Conservation (phyloP, 192 early-diverging fungal species). For the Mortierella alpina region DNA sequence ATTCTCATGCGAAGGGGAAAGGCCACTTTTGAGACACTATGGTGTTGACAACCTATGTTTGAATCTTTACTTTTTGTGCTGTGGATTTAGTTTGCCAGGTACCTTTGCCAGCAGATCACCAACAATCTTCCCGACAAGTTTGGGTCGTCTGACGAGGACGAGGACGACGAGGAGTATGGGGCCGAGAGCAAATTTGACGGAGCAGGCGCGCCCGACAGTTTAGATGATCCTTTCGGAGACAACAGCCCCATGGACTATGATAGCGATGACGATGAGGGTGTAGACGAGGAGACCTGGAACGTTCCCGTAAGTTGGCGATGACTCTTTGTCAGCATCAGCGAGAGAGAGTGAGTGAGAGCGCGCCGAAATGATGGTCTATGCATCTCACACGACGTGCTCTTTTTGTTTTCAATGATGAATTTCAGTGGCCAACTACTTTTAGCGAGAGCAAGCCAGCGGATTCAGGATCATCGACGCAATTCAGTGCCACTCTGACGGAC, state of each 20-base stretch:
- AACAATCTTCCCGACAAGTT: constrained; percentile 80
- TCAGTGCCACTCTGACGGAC: too few relatives aligned
- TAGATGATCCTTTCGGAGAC: constrained; percentile 19
- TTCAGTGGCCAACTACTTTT: too few relatives aligned
- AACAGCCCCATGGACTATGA: constrained; percentile 31
- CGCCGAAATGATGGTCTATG: too few relatives aligned
- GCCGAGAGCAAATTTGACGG: constrained; percentile 43
- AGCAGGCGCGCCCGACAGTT: constrained; percentile 1
- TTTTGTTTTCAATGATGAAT: too few relatives aligned
- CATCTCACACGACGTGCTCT: too few relatives aligned
- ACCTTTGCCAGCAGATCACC: constrained; percentile 76
- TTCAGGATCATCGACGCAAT: too few relatives aligned
- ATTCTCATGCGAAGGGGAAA: background rate
- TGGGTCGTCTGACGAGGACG: constrained; percentile 73
- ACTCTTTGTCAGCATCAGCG: too few relatives aligned
- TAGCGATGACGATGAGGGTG: constrained; percentile 47
- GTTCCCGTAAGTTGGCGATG: constrained; percentile 4
- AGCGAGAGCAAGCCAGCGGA: too few relatives aligned
- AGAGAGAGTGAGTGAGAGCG: too few relatives aligned
- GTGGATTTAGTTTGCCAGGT: constrained; percentile 71
- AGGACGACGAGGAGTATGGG: constrained; percentile 62
- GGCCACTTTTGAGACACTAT: background rate
- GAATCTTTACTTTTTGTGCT: background rate
- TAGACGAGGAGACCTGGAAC: constrained; percentile 43
- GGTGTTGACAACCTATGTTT: too few relatives aligned